Conservation (phyloP, 2,329 filamentous ascomycete species). For the Volutella citrinella region DNA sequence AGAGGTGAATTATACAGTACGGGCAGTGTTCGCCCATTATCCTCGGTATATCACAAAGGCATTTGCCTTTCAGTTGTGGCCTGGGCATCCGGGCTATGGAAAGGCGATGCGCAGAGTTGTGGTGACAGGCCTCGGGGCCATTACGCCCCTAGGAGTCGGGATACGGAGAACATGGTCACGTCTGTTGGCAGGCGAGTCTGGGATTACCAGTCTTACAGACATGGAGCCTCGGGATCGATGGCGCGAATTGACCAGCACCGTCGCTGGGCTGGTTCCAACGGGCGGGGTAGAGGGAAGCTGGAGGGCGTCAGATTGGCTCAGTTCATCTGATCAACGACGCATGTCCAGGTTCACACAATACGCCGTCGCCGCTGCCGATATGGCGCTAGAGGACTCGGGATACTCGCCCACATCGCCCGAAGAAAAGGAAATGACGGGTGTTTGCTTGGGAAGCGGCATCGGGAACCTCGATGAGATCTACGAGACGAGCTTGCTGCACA, state of each 20-base stretch:
- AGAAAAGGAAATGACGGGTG: slow-evolving; percentile 74
- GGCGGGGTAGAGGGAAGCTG: slow-evolving; percentile 42
- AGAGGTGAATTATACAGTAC: too few species aligned
- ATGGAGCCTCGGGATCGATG: slow-evolving; percentile 58
- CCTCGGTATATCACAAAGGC: too few species aligned
- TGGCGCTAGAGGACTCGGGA: slow-evolving; percentile 79
- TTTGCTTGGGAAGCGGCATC: slow-evolving; percentile 93
- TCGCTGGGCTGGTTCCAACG: slow-evolving; percentile 77
- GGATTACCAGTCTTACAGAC: slow-evolving; percentile 70
- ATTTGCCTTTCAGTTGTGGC: too few species aligned
- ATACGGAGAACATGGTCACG: slow-evolving; percentile 75
- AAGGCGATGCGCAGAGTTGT: slow-evolving; percentile 68
- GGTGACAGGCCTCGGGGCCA: slow-evolving; percentile 77
- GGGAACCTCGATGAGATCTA: slow-evolving; percentile 92
- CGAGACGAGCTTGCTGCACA: slow-evolving; percentile 73
- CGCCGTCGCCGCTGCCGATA: slow-evolving; percentile 79
- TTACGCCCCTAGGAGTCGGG: slow-evolving; percentile 81
- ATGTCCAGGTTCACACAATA: slow-evolving; percentile 94
- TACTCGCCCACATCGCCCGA: slow-evolving; percentile 64
- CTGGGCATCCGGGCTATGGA: slow-evolving; percentile 33
- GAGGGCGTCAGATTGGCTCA: slow-evolving; percentile 54
- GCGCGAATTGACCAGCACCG: slow-evolving; percentile 73
- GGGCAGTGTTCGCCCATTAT: too few species aligned
- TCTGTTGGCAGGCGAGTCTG: slow-evolving; percentile 75
- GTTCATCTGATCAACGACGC: slow-evolving; percentile 59